phyloP scores from a whole-genome alignment of 2,329 filamentous ascomycete species.

The Nigrospora sphaerica region DNA sequence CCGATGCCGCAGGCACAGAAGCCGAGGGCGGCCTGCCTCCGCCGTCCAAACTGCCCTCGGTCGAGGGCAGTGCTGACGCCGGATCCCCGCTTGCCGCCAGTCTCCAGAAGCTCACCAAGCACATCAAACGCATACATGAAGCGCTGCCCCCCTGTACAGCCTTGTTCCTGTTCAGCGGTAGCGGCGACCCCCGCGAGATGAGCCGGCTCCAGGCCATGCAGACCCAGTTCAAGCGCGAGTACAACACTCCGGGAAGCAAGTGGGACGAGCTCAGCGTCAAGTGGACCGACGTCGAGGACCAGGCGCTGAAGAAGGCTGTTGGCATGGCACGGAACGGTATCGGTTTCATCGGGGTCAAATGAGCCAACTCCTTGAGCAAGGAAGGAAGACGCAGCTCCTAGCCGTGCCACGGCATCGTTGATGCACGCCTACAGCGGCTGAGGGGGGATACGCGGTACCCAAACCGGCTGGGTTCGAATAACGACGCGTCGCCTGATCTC shows the following conservation, averaged over 20 bases:
- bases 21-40: conserved; percentile 22
- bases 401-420: no score
- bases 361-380: conserved; percentile 8
- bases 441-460: no score
- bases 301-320: conserved; percentile 52
- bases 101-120: conserved; percentile 36
- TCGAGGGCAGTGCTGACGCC: not conserved
- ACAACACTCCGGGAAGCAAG: conserved; percentile 54
- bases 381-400: no score
- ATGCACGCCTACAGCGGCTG: no score
- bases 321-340: conserved; percentile 53
- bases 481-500: no score
- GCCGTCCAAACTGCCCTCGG: conserved; percentile 15
- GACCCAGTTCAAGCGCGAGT: conserved; percentile 54
- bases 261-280: conserved; percentile 61
- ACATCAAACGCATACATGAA: conserved; percentile 48
- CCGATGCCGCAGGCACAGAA: conserved; percentile 24
- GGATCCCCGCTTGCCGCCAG: conserved; percentile 34
- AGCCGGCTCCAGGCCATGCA: conserved; percentile 54
- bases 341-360: conserved; percentile 60
- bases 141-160: conserved; percentile 58
- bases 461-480: no score
- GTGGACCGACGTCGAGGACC: conserved; percentile 62
- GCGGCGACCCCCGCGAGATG: conserved; percentile 62
- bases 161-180: conserved; percentile 58